Conservation (phyloP, 345 rosid species). For the Hibiscus tridactylites region DNA sequence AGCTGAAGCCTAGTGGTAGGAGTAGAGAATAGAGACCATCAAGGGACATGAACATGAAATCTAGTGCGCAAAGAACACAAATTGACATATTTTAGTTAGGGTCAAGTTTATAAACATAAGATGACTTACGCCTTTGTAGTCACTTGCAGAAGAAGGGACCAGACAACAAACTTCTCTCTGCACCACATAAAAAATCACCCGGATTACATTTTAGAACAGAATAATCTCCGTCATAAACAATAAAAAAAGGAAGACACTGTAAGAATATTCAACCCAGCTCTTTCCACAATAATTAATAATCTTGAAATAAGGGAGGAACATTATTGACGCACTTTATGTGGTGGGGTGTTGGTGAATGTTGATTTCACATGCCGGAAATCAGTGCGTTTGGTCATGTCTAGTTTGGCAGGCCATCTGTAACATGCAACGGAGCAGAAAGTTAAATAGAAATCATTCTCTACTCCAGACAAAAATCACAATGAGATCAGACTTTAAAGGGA, state of each 20-base stretch:
- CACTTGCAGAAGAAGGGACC: conserved; percentile 56
- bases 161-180: conserved; percentile 93
- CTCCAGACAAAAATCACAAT: conserved; percentile 10
- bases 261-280: background rate
- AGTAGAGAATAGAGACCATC: background rate
- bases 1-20: background rate
- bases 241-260: background rate
- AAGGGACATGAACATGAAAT: background rate
- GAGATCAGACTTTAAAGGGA: background rate
- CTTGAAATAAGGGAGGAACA: background rate
- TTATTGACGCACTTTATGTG: conserved; percentile 60
- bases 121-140: conserved; percentile 77
- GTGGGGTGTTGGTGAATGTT: conserved; percentile 62
- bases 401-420: conserved; percentile 86
- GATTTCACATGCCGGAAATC: conserved; percentile 76
- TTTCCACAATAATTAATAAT: background rate
- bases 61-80: background rate
- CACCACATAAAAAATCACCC: conserved; percentile 20
- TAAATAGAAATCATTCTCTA: background rate
- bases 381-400: conserved; percentile 92
- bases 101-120: background rate
- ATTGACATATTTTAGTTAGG: background rate
- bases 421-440: conserved; percentile 16
- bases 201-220: background rate
- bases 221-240: background rate